Evolutionary conservation across 306 rosid genomes (phyloP).

Genomic region (Cicer judaicum): DNA sequence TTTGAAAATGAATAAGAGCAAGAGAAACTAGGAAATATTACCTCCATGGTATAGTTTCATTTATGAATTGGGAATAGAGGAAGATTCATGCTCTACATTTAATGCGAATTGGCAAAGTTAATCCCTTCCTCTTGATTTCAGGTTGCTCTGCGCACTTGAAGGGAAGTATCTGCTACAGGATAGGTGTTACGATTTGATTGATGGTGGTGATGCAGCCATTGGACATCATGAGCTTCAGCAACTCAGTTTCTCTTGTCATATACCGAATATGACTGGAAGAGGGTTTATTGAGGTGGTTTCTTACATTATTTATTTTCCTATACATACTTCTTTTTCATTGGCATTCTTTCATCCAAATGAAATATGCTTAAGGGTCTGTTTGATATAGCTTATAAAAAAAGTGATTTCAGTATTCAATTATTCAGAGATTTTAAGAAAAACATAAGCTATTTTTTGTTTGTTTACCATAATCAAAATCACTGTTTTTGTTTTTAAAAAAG

Average conservation of each 20-base stretch:
- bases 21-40: slow-evolving; percentile 4
- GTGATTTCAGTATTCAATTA: too few species aligned
- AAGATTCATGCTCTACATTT: slow-evolving; percentile 33
- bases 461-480: too few species aligned
- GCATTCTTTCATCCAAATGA: slow-evolving; percentile 13
- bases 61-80: slow-evolving; percentile 14
- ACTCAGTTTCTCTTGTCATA: slow-evolving; percentile 67
- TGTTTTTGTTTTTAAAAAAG: too few species aligned
- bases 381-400: too few species aligned
- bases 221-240: slow-evolving; percentile 51
- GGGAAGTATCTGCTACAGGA: slow-evolving; percentile 78
- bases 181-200: slow-evolving; percentile 61
- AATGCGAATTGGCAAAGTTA: slow-evolving; percentile 11
- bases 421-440: too few species aligned
- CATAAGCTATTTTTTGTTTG: too few species aligned
- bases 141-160: slow-evolving; percentile 89
- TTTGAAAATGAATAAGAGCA: slow-evolving; percentile 31
- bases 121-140: slow-evolving; percentile 51
- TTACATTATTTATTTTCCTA: not conserved
- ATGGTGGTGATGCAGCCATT: slow-evolving; percentile 47
- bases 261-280: slow-evolving; percentile 72
- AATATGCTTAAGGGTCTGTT: not conserved
- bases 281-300: slow-evolving; percentile 83
- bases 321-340: not conserved
- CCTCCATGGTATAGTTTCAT: not conserved